Percentiles rank a stretch among this genome's conserved stretches.
These are phyloP conservation scores for Rhipidocladum racemiflorum DNA, from an alignment of 176 grass and related monocot species.

Conservation along the genomic window DNA sequence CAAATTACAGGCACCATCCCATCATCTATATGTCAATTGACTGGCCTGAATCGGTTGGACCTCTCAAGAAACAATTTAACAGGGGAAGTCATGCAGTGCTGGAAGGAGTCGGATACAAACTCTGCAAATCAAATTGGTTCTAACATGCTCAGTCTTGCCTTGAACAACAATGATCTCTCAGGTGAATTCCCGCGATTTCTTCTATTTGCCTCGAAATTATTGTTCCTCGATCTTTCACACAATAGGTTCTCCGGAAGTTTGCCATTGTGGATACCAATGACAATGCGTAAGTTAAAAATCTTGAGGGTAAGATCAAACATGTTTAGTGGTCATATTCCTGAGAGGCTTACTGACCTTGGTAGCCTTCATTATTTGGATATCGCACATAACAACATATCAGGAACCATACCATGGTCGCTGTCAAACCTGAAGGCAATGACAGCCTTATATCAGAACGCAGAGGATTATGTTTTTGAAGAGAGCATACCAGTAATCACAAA, in stretches of 20 bases:
- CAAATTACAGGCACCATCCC: slow-evolving; percentile 20
- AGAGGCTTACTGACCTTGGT: not conserved
- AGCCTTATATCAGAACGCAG: not conserved
- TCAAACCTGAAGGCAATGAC: slow-evolving; percentile 24
- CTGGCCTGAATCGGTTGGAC: not conserved
- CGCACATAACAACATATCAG: slow-evolving; percentile 26
- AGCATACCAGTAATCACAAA: not conserved
- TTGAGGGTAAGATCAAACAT: slow-evolving; percentile 32
- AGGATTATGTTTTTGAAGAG: not conserved
- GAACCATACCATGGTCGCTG: slow-evolving; percentile 17
- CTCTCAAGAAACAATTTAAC: too few relatives aligned
- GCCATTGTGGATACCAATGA: slow-evolving; percentile 27
- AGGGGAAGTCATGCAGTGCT: too few relatives aligned
- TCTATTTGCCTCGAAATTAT: not conserved
- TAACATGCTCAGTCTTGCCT: too few relatives aligned
- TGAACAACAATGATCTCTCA: too few relatives aligned
- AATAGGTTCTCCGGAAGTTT: slow-evolving; percentile 29
- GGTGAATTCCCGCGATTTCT: not conserved
- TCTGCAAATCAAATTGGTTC: too few relatives aligned
- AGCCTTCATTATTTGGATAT: not conserved
- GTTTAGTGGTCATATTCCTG: slow-evolving; percentile 32
- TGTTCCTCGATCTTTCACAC: slow-evolving; percentile 21
- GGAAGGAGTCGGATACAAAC: too few relatives aligned
- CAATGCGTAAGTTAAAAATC: not conserved
- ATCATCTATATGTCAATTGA: slow-evolving; percentile 20